Percentiles rank a stretch among this genome's conserved stretches.
Conservation (phyloP, 768 basidiomycete species). For the Podaxis mareebaensis region DNA sequence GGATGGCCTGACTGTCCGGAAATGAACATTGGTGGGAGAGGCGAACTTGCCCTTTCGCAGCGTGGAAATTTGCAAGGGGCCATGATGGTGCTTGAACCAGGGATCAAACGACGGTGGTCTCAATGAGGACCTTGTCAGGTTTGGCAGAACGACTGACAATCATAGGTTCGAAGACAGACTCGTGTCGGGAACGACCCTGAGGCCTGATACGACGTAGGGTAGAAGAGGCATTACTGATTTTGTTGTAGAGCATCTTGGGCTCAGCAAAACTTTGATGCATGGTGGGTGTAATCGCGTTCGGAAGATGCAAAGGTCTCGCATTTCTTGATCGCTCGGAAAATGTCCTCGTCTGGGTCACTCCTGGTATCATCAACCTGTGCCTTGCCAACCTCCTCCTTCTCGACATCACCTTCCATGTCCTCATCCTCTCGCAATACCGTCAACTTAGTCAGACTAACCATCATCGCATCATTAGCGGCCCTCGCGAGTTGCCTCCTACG, state of each 20-base stretch:
- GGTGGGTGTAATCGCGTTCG: conserved; percentile 22
- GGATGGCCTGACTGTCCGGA: no score
- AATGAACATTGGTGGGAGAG: no score
- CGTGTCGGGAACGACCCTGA: no score
- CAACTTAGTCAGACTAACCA: conserved; percentile 25
- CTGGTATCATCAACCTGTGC: conserved; percentile 24
- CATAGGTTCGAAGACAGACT: no score
- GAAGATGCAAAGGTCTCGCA: conserved; percentile 17
- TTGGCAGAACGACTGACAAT: no score
- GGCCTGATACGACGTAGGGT: no score
- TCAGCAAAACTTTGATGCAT: conserved; percentile 16
- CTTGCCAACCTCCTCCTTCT: conserved; percentile 18
- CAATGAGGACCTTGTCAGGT: no score
- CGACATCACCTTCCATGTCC: conserved; percentile 14
- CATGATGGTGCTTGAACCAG: not conserved
- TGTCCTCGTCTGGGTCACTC: conserved; percentile 20
- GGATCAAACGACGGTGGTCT: not conserved
- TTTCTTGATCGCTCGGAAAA: conserved; percentile 24
- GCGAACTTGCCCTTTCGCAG: no score
- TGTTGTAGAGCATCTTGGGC: conserved; percentile 5
- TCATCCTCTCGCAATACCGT: conserved; percentile 32
- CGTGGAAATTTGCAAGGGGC: not conserved
- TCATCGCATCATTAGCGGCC: conserved; percentile 16
- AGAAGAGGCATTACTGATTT: not conserved
- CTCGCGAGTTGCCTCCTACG: conserved; percentile 20